Conservation (phyloP, 2,329 filamentous ascomycete genomes). For the Fusarium coffeatum region DNA sequence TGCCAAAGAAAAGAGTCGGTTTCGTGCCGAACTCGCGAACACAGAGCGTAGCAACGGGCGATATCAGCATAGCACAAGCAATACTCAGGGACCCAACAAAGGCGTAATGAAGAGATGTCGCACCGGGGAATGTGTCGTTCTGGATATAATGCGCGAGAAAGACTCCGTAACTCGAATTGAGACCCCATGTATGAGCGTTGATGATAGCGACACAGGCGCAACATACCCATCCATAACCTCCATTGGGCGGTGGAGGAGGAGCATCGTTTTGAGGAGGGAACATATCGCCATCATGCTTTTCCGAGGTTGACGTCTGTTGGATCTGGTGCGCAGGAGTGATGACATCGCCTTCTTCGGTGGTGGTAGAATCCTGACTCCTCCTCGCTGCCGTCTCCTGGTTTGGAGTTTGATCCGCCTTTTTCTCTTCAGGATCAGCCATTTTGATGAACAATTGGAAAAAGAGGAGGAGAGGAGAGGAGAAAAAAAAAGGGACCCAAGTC, state of each 20-base stretch:
- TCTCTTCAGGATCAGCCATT: slow-evolving; percentile 36
- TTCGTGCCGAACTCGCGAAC: slow-evolving; percentile 73
- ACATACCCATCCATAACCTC: slow-evolving; percentile 67
- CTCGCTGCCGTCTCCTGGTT: slow-evolving; percentile 21
- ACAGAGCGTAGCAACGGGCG: slow-evolving; percentile 73
- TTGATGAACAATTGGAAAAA: slow-evolving; percentile 5
- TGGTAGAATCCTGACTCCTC: slow-evolving; percentile 36
- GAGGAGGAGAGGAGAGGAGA: slow-evolving; percentile 1
- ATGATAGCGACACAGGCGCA: slow-evolving; percentile 58
- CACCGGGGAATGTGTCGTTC: slow-evolving; percentile 70
- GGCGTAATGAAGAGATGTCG: slow-evolving; percentile 75
- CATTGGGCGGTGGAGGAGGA: slow-evolving; percentile 61
- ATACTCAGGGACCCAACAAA: slow-evolving; percentile 71
- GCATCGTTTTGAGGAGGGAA: slow-evolving; percentile 25
- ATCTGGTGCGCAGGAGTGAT: slow-evolving; percentile 30
- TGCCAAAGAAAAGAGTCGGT: slow-evolving; percentile 71
- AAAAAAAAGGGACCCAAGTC: slow-evolving; percentile 22
- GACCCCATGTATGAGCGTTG: slow-evolving; percentile 79
- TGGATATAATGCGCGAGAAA: slow-evolving; percentile 69
- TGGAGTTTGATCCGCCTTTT: slow-evolving; percentile 19
- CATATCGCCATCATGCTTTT: slow-evolving; percentile 23
- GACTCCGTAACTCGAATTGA: slow-evolving; percentile 67
- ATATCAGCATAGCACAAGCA: slow-evolving; percentile 69
- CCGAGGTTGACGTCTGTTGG: slow-evolving; percentile 15
- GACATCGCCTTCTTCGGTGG: slow-evolving; percentile 39